Conservation (phyloP, 257 asterid genomes). For the Solanum virginianum region DNA sequence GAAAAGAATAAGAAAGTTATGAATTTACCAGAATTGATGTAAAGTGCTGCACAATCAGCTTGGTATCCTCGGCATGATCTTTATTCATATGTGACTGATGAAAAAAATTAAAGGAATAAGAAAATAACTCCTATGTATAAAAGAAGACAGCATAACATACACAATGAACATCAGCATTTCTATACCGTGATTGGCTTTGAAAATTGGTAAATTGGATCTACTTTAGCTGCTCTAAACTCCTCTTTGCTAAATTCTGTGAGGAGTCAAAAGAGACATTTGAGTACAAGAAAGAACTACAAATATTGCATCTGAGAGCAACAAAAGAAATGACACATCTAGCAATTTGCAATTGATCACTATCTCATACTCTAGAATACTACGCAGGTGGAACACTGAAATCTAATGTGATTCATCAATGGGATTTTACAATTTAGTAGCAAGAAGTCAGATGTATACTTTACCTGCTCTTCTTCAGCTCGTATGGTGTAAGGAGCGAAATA, state of each 20-base stretch:
- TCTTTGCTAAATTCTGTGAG: constrained; percentile 69
- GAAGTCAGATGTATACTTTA: not conserved
- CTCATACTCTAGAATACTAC: not conserved
- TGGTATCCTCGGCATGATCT: constrained; percentile 88
- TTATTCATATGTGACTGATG: constrained; percentile 93
- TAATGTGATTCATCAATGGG: not conserved
- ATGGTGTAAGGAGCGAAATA: not conserved
- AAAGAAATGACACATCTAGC: not conserved
- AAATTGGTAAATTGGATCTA: constrained; percentile 82
- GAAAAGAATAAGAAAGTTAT: not conserved
- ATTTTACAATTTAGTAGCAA: not conserved
- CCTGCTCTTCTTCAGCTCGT: not conserved
- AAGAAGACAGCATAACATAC: not conserved
- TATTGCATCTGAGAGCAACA: not conserved
- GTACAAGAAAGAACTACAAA: not conserved
- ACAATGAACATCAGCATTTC: constrained; percentile 1
- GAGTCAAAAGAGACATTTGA: not conserved
- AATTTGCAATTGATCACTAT: not conserved
- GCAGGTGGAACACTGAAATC: not conserved
- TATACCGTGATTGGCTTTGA: constrained; percentile 78
- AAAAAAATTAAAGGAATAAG: not conserved
- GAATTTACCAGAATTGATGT: constrained; percentile 67
- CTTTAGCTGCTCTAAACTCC: constrained; percentile 56
- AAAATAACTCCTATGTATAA: not conserved
- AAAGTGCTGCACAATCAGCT: constrained; percentile 67